Base-by-base conservation (phyloP, 1,284 basidiomycete species). In the Erythrobasidium hasegawianum region DNA sequence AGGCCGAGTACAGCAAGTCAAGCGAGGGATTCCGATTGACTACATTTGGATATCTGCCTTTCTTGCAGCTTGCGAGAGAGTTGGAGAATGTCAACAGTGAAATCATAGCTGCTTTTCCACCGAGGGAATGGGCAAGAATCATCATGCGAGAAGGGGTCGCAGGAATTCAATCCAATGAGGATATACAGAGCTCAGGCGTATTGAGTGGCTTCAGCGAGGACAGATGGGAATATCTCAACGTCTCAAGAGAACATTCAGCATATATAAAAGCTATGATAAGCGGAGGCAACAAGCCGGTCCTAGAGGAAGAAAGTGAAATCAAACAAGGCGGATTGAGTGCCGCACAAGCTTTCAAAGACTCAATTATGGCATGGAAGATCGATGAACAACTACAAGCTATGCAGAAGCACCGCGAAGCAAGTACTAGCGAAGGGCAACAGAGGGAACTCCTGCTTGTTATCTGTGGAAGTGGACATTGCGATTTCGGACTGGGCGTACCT, bases 281-380 rank as follows among this genome's bases (percentile, higher is more conserved):
- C 20, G 62, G 55, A 29, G 43, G 43, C 5, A 22, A 39, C 13
- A 50, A 39, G 18, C 62, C 62, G 1, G 27, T 24, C 1, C 14
- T 65, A 9, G 16, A 16, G 9, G n/a, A 50, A 16, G 53, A 56
- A 9, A 22, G 52, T 7, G 9, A 43, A n/a, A 26, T 27, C 20
- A 53, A 53, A 26, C 62, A 65, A 52, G 45, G 43, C 11, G 62
- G 62, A 2, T 45, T 65, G 14, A 65, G 57, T n/a, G 54, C 56
- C 22, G 62, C 62, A 39, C 62, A 65, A 22, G 62, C 62, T 9
- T 65, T 65, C 56, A 65, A 65, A 45, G 62, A 65, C 47, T 24
- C 55, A 13, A 43, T 65, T 16, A 65, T 65, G 62, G 62, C 62
- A 18, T 65, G 55, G 55, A 50, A 20, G 18, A 53, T 53, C 27